These are phyloP conservation scores for Tetrahymena elliotti DNA, from an alignment of 73 alveolate genomes.

Conservation along the genomic window DNA sequence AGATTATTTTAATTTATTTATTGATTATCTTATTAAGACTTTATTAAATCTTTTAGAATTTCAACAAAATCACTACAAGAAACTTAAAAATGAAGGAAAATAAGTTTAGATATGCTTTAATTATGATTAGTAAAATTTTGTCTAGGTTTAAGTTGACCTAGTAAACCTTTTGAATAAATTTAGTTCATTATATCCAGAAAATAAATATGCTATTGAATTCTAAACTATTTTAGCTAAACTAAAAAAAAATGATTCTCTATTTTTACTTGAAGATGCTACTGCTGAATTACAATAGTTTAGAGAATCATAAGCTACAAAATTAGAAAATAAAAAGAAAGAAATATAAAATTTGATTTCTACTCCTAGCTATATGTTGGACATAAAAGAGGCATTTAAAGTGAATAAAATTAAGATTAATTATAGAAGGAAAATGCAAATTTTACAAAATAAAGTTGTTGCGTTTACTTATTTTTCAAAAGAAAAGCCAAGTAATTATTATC, in stretches of 20 bases:
- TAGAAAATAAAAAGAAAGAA: neutral
- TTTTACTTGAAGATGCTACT: neutral
- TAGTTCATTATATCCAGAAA: neutral
- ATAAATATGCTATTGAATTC: neutral
- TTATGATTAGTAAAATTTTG: neutral
- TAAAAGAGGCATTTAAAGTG: neutral
- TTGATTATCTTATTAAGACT: neutral
- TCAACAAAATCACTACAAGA: neutral
- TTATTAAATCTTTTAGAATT: neutral
- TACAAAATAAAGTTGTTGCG: neutral
- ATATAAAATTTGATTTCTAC: neutral
- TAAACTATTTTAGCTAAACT: neutral
- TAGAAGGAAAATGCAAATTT: neutral
- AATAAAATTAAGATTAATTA: neutral
- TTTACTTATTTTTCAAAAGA: neutral
- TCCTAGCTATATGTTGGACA: neutral
- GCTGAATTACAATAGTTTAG: neutral
- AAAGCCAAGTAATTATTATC: neutral
- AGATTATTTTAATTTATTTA: neutral
- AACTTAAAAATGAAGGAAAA: neutral
- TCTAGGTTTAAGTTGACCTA: neutral
- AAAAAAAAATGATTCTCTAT: neutral
- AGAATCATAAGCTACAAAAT: neutral
- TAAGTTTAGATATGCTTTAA: neutral
- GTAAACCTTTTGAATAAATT: neutral